A percentile compares a stretch with the other conserved stretches of the same genome.
phyloP scores from a whole-genome alignment of 1,139 yeast species.

The Groenewaldozyma auringiensis region DNA sequence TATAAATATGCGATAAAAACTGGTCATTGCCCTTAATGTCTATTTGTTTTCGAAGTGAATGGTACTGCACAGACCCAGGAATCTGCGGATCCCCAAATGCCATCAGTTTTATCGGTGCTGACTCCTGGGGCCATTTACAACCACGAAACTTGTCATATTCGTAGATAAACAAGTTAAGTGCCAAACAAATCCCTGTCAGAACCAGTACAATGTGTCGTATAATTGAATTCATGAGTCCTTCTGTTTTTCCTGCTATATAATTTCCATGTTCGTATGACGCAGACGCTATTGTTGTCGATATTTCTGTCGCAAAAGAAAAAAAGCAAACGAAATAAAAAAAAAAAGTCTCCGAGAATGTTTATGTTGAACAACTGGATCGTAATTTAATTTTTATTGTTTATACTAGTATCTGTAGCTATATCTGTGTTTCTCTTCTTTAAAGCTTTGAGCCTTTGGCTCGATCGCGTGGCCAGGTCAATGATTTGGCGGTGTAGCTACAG shows the following conservation, averaged over 20 bases:
- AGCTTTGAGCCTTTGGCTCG: too few relatives aligned
- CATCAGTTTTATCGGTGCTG: conserved; percentile 31
- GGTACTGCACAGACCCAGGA: conserved; percentile 70
- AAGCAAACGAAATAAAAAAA: background rate
- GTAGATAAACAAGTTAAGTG: conserved; percentile 18
- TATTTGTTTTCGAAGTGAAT: conserved; percentile 64
- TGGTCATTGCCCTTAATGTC: conserved; percentile 87
- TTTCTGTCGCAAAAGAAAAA: background rate
- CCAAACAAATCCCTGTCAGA: conserved; percentile 3
- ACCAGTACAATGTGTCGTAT: too few relatives aligned
- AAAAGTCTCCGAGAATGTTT: too few relatives aligned
- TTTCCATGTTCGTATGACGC: background rate
- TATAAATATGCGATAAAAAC: conserved; percentile 76
- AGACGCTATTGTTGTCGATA: background rate
- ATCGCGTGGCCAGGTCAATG: too few relatives aligned
- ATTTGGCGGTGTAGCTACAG: too few relatives aligned
- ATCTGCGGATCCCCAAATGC: conserved; percentile 97
- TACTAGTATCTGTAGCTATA: too few relatives aligned
- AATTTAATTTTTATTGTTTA: too few relatives aligned
- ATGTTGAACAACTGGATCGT: too few relatives aligned
- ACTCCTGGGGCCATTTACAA: conserved; percentile 22
- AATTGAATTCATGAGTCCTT: too few relatives aligned
- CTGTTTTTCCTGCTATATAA: too few relatives aligned
- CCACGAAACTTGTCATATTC: conserved; percentile 17
- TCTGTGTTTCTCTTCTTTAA: too few relatives aligned